Conservation (phyloP, 2,329 filamentous ascomycete genomes). For the Trichoderma gracile region DNA sequence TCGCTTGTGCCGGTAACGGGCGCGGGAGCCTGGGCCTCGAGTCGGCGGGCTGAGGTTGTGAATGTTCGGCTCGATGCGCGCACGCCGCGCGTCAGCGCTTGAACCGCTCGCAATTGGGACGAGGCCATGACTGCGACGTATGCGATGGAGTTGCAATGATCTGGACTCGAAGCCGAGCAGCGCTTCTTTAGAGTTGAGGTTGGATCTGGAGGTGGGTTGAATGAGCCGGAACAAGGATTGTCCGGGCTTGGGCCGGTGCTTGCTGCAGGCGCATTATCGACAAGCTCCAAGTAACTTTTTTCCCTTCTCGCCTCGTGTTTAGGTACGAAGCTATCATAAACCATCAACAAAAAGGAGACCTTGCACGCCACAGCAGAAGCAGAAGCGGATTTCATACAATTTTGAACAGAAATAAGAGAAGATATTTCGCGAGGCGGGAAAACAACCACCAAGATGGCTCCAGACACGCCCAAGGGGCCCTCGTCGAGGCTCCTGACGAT, state of each 20-base stretch:
- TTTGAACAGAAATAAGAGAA: not conserved
- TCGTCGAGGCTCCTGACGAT: constrained; percentile 87
- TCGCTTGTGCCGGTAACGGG: constrained; percentile 43
- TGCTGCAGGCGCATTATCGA: constrained; percentile 4
- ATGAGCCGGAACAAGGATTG: constrained; percentile 21
- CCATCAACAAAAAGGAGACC: not conserved
- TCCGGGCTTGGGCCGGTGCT: not conserved
- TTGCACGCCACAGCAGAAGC: not conserved
- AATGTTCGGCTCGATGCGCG: constrained; percentile 51
- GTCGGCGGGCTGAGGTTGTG: constrained; percentile 48
- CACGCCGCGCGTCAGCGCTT: constrained; percentile 47
- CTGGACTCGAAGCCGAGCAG: constrained; percentile 17
- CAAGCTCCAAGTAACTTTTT: constrained; percentile 15
- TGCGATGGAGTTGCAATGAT: constrained; percentile 20
- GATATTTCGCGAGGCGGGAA: too few species aligned
- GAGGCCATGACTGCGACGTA: constrained; percentile 42
- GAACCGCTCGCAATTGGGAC: constrained; percentile 49
- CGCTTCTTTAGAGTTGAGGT: not conserved
- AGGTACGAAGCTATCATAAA: too few species aligned
- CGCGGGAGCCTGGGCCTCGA: constrained; percentile 49
- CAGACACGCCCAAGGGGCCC: constrained; percentile 65
- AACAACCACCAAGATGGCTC: constrained; percentile 41
- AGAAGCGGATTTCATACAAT: too few species aligned
- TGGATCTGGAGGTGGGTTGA: constrained; percentile 10
- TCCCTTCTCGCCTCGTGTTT: not conserved